Evolutionary conservation across 257 asterid species (phyloP), one percentile per base, ranked within the genome.

Genomic region (Petrea volubilis): DNA sequence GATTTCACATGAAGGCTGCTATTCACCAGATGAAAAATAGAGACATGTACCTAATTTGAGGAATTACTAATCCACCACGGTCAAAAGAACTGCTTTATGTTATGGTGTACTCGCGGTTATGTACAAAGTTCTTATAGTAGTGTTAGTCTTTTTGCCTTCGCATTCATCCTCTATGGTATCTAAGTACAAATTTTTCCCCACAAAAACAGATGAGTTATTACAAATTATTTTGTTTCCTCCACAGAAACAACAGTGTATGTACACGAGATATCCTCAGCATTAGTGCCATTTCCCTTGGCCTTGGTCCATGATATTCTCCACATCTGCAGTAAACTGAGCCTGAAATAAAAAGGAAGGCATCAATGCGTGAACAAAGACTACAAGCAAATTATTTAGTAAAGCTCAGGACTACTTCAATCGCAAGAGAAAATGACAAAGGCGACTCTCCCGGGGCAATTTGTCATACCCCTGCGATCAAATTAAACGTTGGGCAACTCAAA

Each of bases 251-350:
- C 70, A 41, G 92, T 27, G 70, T 93, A 93, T 18, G 82, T 78
- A 64, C 57, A 79, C 2, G 89, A 44, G 65, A 63, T 43, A 51
- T 67, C 72, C 79, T 89, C 97, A 38, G 77, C 80, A 29, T 61
- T 29, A 18, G 12, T 52, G 49, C 90, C 85, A 50, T 88, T 85
- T 76, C 64, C 77, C 68, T 84, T 84, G 52, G 76, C 80, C 85
- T 84, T 93, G 34, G 79, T 84, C 96, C 94, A 50, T n/a, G 91
- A 83, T 77, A 91, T 70, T 69, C 84, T 85, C 98, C 98, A 93
- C 13, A 46, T 78, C 62, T 77, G 88, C 34, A 79, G 77, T 77
- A 93, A 83, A 74, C 96, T 93, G 27, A 67, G 68, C 90, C 97
- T 91, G 92, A 74, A 74, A 69, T 41, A 63, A 52, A 68, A 71